Evolutionary conservation across 2,329 filamentous ascomycete species (phyloP).

Genomic region (Curvularia lunata): DNA sequence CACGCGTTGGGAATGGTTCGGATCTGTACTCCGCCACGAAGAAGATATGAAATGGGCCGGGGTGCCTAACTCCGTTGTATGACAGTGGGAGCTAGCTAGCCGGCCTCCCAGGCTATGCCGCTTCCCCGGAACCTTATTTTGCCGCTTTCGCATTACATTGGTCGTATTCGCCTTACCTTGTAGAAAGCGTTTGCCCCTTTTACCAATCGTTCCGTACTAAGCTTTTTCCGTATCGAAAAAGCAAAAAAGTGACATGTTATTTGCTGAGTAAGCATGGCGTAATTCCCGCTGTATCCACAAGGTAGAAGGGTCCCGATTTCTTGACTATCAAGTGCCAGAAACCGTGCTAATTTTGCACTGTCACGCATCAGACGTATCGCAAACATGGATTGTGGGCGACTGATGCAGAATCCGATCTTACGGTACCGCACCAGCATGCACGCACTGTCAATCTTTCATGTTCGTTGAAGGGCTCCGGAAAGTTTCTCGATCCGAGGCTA

Average conservation of each 20-base stretch:
- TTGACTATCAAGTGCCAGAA: not conserved
- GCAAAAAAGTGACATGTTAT: not conserved
- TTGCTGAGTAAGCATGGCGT: not conserved
- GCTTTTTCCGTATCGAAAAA: not conserved
- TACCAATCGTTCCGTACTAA: not conserved
- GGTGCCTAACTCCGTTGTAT: not conserved
- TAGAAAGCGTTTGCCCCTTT: not conserved
- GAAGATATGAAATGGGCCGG: not conserved
- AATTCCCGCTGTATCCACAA: not conserved
- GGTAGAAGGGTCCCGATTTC: not conserved
- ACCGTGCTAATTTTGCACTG: not conserved
- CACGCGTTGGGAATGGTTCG: not conserved
- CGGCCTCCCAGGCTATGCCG: not conserved
- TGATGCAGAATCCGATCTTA: not conserved
- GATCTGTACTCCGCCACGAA: not conserved
- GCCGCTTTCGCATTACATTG: not conserved
- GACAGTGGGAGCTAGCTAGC: not conserved
- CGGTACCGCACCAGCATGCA: not conserved
- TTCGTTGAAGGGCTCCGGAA: not conserved
- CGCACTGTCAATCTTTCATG: not conserved
- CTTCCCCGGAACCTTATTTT: not conserved
- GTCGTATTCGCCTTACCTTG: not conserved
- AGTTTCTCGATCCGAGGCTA: not conserved
- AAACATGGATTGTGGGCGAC: not conserved
- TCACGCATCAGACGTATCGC: not conserved